Conservation (phyloP, 202 grass and related monocot species). For the Panicum virgatum region DNA sequence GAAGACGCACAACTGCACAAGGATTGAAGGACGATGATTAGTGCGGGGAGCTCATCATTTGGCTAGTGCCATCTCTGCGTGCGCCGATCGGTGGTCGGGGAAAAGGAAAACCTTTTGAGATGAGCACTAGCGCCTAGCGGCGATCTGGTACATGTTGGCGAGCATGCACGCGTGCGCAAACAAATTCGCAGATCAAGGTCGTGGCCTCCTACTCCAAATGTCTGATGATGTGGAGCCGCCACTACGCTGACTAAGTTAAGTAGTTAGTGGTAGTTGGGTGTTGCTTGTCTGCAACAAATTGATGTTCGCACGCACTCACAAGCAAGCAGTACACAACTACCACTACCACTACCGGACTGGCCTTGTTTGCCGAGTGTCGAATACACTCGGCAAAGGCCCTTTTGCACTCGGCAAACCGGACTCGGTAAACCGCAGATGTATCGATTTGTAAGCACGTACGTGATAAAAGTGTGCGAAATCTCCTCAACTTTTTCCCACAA, state of each 20-base stretch:
- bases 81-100: background rate
- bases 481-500: too few relatives aligned
- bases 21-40: background rate
- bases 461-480: too few relatives aligned
- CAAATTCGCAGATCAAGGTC: background rate
- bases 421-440: too few relatives aligned
- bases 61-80: too few relatives aligned
- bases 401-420: too few relatives aligned
- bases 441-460: too few relatives aligned
- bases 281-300: background rate
- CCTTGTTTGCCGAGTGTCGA: too few relatives aligned
- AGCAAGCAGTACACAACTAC: background rate
- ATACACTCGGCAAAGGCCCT: too few relatives aligned
- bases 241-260: background rate
- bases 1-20: background rate
- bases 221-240: constrained; percentile 22
- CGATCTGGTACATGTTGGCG: background rate
- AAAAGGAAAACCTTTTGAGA: background rate
- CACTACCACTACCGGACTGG: too few relatives aligned
- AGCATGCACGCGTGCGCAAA: background rate
- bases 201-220: background rate
- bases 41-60: too few relatives aligned
- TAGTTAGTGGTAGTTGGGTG: background rate
- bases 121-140: background rate
- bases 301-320: background rate